phyloP scores from a whole-genome alignment of 2,329 filamentous ascomycete species.

The Fusarium camptoceras region DNA sequence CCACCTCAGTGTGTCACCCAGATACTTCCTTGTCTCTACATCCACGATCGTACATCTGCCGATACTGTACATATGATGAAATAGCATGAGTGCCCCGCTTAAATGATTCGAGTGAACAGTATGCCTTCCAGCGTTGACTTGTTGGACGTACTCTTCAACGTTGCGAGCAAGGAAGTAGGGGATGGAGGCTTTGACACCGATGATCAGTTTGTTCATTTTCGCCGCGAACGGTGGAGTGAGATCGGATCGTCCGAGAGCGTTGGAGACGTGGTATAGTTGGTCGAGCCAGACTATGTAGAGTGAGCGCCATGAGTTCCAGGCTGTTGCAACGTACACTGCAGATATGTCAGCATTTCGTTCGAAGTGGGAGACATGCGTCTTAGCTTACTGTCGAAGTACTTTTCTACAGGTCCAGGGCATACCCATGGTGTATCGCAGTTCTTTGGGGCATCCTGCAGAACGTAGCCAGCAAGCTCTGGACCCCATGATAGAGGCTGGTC shows the following conservation, averaged over 20 bases:
- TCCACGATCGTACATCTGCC: slow-evolving; percentile 10
- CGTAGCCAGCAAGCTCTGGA: slow-evolving; percentile 5
- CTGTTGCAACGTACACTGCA: slow-evolving; percentile 9
- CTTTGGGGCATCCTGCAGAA: background rate
- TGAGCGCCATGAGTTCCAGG: slow-evolving; percentile 23
- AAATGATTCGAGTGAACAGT: background rate
- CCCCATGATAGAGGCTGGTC: background rate
- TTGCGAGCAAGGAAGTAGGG: slow-evolving; percentile 8
- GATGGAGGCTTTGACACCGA: slow-evolving; percentile 3
- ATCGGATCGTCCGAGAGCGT: background rate
- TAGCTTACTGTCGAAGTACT: slow-evolving; percentile 12
- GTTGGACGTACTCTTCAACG: background rate
- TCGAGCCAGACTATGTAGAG: slow-evolving; percentile 12
- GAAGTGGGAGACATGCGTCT: rapidly evolving
- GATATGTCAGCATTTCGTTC: background rate
- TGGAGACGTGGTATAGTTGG: slow-evolving; percentile 7
- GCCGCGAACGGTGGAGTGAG: background rate
- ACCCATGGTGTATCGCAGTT: background rate
- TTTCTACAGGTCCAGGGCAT: slow-evolving; percentile 2
- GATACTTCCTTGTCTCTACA: background rate
- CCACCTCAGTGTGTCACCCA: background rate
- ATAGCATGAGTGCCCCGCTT: background rate
- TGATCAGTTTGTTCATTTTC: background rate
- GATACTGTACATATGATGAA: slow-evolving; percentile 7
- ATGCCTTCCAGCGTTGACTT: background rate